Evolutionary conservation across 169 alveolate species (phyloP).

Genomic region (Theileria equi): DNA sequence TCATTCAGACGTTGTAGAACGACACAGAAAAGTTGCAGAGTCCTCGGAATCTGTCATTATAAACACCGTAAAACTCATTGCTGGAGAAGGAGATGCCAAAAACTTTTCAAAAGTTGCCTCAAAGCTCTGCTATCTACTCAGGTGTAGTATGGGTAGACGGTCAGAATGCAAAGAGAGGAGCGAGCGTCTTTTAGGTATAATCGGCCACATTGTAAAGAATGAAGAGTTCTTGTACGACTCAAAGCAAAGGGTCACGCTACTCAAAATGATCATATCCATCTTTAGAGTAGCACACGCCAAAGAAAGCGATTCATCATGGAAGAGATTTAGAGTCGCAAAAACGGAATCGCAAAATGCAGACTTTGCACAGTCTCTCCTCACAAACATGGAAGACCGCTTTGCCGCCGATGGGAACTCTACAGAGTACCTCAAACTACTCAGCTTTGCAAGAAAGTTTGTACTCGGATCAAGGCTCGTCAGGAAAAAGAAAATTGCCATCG

Average conservation of each 20-base stretch:
- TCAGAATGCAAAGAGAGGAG: constrained; percentile 26
- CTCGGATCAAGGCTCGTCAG: constrained; percentile 15
- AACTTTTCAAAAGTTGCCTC: constrained; percentile 10
- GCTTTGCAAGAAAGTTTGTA: constrained; percentile 52
- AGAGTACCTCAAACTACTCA: constrained; percentile 34
- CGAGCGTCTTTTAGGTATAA: constrained; percentile 2
- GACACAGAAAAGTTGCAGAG: constrained; percentile 41
- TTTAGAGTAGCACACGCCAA: constrained; percentile 35
- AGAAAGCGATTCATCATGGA: neutral
- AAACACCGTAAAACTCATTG: neutral
- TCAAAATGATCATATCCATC: constrained; percentile 10
- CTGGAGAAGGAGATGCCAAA: constrained; percentile 1
- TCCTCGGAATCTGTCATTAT: constrained; percentile 12
- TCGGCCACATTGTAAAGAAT: constrained; percentile 4
- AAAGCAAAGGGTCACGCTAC: constrained; percentile 27
- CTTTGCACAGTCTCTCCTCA: constrained; percentile 15
- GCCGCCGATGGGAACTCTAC: neutral
- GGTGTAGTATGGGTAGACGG: constrained; percentile 30
- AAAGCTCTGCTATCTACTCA: constrained; percentile 30
- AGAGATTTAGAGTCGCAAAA: neutral
- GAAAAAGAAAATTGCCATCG: neutral
- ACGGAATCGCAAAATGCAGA: constrained; percentile 4
- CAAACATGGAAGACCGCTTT: constrained; percentile 31
- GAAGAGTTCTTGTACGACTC: constrained; percentile 6
- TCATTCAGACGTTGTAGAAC: constrained; percentile 27